Evolutionary conservation across 1,139 yeast genomes (phyloP), one percentile per base, ranked within the genome.

Genomic region (Suhomyces choctaworum): DNA sequence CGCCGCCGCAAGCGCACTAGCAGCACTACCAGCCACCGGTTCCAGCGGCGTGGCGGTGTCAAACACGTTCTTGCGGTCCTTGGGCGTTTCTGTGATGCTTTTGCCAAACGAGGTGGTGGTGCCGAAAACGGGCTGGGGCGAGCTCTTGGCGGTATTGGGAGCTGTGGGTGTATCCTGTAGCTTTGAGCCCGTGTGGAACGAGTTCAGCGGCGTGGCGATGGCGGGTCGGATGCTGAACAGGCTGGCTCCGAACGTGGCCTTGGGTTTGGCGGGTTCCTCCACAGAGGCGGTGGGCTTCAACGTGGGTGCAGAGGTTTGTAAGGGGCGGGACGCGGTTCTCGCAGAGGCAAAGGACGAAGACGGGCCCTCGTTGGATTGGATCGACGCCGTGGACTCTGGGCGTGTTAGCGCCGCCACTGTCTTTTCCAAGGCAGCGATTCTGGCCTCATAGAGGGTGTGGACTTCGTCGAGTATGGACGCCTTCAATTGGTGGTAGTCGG

Each of bases 91-190:
- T 19, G 46, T 32, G 2, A 51, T 37, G 4, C 63, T 54, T 13
- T 70, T 77, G n/a, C 82, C 82, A 60, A 82, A 82, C 1, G 80
- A 52, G 2, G 75, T 68, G n/a, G 76, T 60, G 6, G 78, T 58
- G 4, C 76, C 76, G 52, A 70, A 70, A 1, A 62, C 68, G 2
- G 69, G 70, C 36, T 53, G 56, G 24, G 54, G 38, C 4, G 58
- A 14, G 24, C 31, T 40, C 10, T 26, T 31, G 11, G 37, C 25
- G 7, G 49, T 27, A 29, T 39, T 40, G 10, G 45, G 41, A 7
- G 45, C 44, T 2, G 46, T 37, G 3, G 42, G 44, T 4, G 44
- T 37, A 14, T 38, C 45, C 4, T 33, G 11, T 12, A 24, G n/a
- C 12, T 25, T 27, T 14, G 31, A 12, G 12, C 21, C n/a, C 8